Evolutionary conservation across 148 eudicot genomes (phyloP), one percentile per base, ranked within the genome.

Genomic region (Chenopodium formosanum): DNA sequence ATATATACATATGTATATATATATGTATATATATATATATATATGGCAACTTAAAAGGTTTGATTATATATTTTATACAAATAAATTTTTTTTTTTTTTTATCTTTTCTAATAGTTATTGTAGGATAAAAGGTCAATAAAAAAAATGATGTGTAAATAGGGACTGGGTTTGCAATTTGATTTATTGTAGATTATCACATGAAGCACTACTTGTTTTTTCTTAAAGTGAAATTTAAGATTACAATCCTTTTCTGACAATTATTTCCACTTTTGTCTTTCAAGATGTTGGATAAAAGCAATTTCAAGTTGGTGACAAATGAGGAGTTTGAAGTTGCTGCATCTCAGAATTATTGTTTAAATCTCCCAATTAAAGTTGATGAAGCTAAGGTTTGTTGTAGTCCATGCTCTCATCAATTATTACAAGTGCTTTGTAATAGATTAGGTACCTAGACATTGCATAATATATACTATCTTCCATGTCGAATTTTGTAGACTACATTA

Each of bases 261-360:
- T 34, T 76, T 70, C 66, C 17, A 9, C 4, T 70, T 34, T 74
- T 73, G 17, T 85, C 4, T 76, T 50, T 78, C 85, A 82, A 94
- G 98, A 83, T 94, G 79, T 91, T 94, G 93, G 88, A 90, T 8
- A 94, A 94, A 86, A 94, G 98, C 83, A 93, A 94, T 86, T 94
- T 94, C 80, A 94, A 92, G 86, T 84, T 93, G 60, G 91, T 89
- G 8, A 84, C 92, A 22, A 78, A 92, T 56, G 91, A 92, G 29
- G 98, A 95, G 86, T 88, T 93, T 75, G 94, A 93, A 31, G 86
- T 95, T 74, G 98, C 98, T 22, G 89, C 82, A 12, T 90, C 97
- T 4, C 97, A 96, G 56, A 90, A 91, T 46, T 95, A 95, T 86
- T 92, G 92, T 73, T 81, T 93, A 52, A 87, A 95, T 88, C 94